These are phyloP conservation scores for Globisporangium paddicum DNA, from an alignment of 352 stramenopile species.

Conservation along the genomic window DNA sequence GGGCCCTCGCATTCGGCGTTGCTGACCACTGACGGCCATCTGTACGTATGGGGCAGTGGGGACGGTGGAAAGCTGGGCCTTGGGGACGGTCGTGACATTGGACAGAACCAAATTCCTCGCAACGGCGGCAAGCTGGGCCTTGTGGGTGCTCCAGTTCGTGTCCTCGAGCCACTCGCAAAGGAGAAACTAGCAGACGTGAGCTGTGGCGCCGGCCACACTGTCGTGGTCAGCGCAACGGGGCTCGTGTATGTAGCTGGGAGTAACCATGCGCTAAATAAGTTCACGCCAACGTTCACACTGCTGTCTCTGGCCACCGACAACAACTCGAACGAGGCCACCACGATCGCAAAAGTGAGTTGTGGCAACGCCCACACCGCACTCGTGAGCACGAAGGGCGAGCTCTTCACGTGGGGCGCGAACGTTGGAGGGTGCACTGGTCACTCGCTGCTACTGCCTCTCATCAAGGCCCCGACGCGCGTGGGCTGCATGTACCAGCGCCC, in stretches of 20 bases:
- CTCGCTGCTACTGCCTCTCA: conserved; percentile 20
- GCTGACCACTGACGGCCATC: conserved; percentile 40
- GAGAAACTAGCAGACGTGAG: conserved; percentile 64
- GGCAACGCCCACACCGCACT: conserved; percentile 63
- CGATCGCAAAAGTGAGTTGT: conserved; percentile 47
- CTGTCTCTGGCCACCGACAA: conserved; percentile 16
- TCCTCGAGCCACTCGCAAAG: conserved; percentile 29
- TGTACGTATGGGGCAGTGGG: conserved; percentile 75
- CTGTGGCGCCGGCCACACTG: conserved; percentile 62
- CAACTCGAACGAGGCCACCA: conserved; percentile 13
- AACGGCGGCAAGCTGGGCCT: conserved; percentile 43
- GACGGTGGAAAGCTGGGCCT: conserved; percentile 71
- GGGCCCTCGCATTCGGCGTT: conserved; percentile 73
- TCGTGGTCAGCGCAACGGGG: conserved; percentile 39
- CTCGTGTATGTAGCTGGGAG: conserved; percentile 60
- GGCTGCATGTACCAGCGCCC: conserved; percentile 57
- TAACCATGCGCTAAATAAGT: conserved; percentile 55
- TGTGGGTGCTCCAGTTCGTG: conserved; percentile 32
- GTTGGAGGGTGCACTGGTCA: conserved; percentile 60
- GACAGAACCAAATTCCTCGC: conserved; percentile 52
- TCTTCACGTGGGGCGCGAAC: conserved; percentile 79
- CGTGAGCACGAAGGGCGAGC: conserved; percentile 53
- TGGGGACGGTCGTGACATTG: conserved; percentile 55
- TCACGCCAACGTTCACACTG: conserved; percentile 48
- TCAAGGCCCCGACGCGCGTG: conserved; percentile 44